Evolutionary conservation across 2,329 filamentous ascomycete species (phyloP), one percentile per base, ranked within the genome.

Genomic region (Sclerotinia nivalis): DNA sequence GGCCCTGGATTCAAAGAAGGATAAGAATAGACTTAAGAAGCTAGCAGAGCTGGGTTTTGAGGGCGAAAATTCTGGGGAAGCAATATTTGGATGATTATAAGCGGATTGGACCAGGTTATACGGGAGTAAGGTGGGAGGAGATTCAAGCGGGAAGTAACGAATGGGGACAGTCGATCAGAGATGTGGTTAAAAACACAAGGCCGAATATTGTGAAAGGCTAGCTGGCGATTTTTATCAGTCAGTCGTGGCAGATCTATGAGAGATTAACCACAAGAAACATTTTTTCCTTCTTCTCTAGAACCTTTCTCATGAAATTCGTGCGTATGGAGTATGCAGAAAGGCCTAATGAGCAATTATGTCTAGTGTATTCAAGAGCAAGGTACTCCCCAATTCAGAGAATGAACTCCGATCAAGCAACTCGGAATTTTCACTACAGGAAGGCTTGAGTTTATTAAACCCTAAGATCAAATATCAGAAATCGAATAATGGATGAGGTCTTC

Each of bases 21-120:
- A 97, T 74, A 96, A 93, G 84, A 84, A 84, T 69, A 87, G 89
- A 77, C 79, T 90, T 72, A 88, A 86, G 83, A 92, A 91, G 81
- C 83, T 96, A 71, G 87, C 89, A 25, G 88, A 87, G 54, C 84
- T 96, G 60, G 95, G 95, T 1, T 97, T 97, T 77, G 94, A 97
- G 81, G 91, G 91, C 40, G 93, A 97, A 82, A 91, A 91, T 74
- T 84, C 89, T 70, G 92, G 91, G 22, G 93, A 96, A 79, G 85
- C 91, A 52, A 80, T 95, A 47, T 84, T 92, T 75, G 93, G 82
- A 84, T 73, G 31, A 68, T 55, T 18, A 37, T 28, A n/a, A 31
- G 10, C 37, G 54, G 22, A 67, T 18, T 37, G 37, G 37, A 54
- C 49, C 37, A 15, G 40, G 49, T 31, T 9, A 43, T 18, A 43